Conservation (phyloP, 2,329 filamentous ascomycete species). For the Sordariomycetes sp. region DNA sequence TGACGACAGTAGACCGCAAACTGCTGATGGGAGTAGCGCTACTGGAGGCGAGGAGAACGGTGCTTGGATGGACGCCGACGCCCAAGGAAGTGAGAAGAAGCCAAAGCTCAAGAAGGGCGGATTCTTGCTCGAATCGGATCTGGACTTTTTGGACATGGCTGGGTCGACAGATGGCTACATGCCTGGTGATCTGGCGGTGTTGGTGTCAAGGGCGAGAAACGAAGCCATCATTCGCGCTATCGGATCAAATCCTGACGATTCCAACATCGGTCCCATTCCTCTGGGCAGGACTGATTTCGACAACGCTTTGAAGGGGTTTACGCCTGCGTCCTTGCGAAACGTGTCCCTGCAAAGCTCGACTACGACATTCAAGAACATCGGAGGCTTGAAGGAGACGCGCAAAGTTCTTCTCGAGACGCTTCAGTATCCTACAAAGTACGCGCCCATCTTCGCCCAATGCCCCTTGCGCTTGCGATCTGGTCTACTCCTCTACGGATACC, state of each 20-base stretch:
- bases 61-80: constrained; percentile 67
- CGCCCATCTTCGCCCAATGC: constrained; percentile 93
- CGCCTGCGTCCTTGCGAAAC: constrained; percentile 86
- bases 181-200: constrained; percentile 82
- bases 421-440: constrained; percentile 95
- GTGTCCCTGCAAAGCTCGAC: constrained; percentile 90
- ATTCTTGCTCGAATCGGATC: constrained; percentile 63
- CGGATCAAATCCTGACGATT: constrained; percentile 32
- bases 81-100: constrained; percentile 37
- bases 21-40: constrained; percentile 41
- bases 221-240: constrained; percentile 87
- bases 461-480: constrained; percentile 91
- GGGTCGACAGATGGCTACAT: constrained; percentile 96
- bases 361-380: constrained; percentile 87
- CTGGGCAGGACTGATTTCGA: constrained; percentile 72
- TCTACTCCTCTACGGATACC: constrained; percentile 86
- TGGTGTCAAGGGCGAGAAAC: constrained; percentile 80
- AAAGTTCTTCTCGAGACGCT: constrained; percentile 90
- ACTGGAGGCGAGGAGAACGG: constrained; percentile 44
- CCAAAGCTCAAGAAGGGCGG: constrained; percentile 34
- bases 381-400: constrained; percentile 76
- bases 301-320: constrained; percentile 81
- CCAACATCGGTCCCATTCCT: constrained; percentile 41
- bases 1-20: constrained; percentile 45
- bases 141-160: constrained; percentile 89